A percentile compares a stretch with the other conserved stretches of the same genome.
phyloP scores from a whole-genome alignment of 1,284 basidiomycete genomes.

The Psilocybe mexicana region DNA sequence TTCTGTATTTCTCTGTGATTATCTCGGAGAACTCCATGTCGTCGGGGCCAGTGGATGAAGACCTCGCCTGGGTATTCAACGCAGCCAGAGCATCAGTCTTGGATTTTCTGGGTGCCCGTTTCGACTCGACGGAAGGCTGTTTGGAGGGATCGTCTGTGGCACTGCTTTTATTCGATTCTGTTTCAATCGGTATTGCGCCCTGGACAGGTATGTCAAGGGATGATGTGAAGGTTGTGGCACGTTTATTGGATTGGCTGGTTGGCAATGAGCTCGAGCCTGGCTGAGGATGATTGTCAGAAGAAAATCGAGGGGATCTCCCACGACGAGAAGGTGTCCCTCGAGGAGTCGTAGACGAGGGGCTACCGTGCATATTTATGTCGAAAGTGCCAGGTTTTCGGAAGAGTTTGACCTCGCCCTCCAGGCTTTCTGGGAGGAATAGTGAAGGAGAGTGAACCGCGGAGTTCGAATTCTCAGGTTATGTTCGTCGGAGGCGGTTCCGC shows the following conservation, averaged over 20 bases:
- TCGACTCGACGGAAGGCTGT: slow-evolving; percentile 43
- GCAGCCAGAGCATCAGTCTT: slow-evolving; percentile 82
- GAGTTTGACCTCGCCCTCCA: slow-evolving; percentile 33
- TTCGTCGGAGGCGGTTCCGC: slow-evolving; percentile 39
- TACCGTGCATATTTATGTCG: slow-evolving; percentile 44
- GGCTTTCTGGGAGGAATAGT: slow-evolving; percentile 40
- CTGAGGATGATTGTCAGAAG: slow-evolving; percentile 43
- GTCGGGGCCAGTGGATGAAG: slow-evolving; percentile 50
- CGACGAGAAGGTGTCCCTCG: slow-evolving; percentile 58
- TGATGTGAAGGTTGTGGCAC: slow-evolving; percentile 56
- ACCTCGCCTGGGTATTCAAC: slow-evolving; percentile 63
- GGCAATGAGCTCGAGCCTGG: slow-evolving; percentile 39
- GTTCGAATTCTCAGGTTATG: slow-evolving; percentile 41
- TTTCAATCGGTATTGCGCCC: slow-evolving; percentile 57
- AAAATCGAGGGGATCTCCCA: slow-evolving; percentile 55
- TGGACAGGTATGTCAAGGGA: slow-evolving; percentile 69
- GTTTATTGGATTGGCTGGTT: slow-evolving; percentile 45
- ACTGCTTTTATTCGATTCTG: slow-evolving; percentile 33
- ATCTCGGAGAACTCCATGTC: slow-evolving; percentile 43
- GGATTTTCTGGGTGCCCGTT: slow-evolving; percentile 80
- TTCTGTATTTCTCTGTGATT: slow-evolving; percentile 48
- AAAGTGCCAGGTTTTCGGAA: slow-evolving; percentile 34
- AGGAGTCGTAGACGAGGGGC: slow-evolving; percentile 44
- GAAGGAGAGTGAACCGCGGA: slow-evolving; percentile 44
- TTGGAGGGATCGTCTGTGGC: slow-evolving; percentile 25